Conservation (phyloP, 768 basidiomycete species). For the Xanthoconium purpureum region DNA sequence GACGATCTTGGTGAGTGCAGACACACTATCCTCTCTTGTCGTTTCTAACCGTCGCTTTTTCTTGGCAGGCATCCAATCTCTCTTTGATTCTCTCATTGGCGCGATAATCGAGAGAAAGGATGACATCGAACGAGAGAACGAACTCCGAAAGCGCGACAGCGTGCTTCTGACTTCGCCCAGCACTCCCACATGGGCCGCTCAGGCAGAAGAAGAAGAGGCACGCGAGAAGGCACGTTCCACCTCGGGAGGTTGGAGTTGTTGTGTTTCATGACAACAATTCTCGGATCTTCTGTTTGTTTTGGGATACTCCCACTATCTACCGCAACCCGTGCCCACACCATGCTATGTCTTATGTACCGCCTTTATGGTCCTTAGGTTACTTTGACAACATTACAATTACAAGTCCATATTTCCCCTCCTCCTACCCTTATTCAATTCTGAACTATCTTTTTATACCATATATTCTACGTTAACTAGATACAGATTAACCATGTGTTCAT, state of each 20-base stretch:
- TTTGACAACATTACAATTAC: constrained; percentile 21
- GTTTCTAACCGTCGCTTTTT: constrained; percentile 7
- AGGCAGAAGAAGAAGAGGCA: constrained; percentile 79
- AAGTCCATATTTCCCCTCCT: constrained; percentile 10
- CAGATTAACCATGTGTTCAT: constrained; percentile 36
- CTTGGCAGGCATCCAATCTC: constrained; percentile 65
- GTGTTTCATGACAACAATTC: constrained; percentile 41
- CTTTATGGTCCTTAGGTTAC: constrained; percentile 22
- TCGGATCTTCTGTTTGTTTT: constrained; percentile 13
- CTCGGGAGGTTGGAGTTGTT: constrained; percentile 65
- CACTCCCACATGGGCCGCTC: constrained; percentile 73
- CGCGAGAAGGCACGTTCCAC: constrained; percentile 46
- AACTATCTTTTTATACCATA: constrained; percentile 42
- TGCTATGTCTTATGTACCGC: constrained; percentile 30
- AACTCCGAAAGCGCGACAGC: constrained; percentile 77
- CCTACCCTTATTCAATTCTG: constrained; percentile 33
- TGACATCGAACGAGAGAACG: constrained; percentile 77
- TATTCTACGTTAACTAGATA: constrained; percentile 38
- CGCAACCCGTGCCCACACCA: constrained; percentile 13
- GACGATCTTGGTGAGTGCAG: constrained; percentile 64
- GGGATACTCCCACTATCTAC: constrained; percentile 22
- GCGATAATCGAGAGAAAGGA: constrained; percentile 79
- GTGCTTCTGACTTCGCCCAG: constrained; percentile 65
- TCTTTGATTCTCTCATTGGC: constrained; percentile 77
- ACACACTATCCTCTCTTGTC: constrained; percentile 3